These are phyloP conservation scores for Dactylonectria estremocensis DNA, from an alignment of 2,329 filamentous ascomycete species.

Conservation along the genomic window DNA sequence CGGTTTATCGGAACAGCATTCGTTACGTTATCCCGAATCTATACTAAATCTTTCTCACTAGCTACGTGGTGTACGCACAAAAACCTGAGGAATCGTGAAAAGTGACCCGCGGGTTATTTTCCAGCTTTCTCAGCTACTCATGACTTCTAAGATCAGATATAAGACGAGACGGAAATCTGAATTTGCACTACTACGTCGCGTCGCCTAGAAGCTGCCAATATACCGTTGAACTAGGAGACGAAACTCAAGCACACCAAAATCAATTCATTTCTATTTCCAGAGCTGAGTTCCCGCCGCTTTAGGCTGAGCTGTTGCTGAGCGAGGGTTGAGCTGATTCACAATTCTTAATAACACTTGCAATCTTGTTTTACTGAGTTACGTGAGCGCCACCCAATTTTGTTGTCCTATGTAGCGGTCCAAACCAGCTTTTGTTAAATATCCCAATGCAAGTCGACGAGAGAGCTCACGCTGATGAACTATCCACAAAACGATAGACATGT, in stretches of 20 bases:
- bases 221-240: too few species aligned
- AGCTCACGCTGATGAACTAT: neutral
- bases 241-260: too few species aligned
- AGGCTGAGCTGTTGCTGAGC: too few species aligned
- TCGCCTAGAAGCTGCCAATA: too few species aligned
- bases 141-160: too few species aligned
- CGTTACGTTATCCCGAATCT: accelerated
- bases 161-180: too few species aligned
- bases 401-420: neutral
- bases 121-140: too few species aligned
- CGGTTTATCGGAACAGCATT: neutral
- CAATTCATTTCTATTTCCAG: too few species aligned
- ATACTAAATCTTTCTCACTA: constrained; percentile 18
- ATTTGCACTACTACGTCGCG: too few species aligned
- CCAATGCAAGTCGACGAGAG: neutral
- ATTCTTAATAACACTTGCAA: too few species aligned
- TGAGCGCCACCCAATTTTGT: neutral
- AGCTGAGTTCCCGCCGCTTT: too few species aligned
- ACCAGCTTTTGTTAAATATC: neutral
- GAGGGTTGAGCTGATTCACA: too few species aligned
- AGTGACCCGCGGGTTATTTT: neutral
- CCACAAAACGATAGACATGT: neutral
- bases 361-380: neutral
- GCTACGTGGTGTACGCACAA: constrained; percentile 36
- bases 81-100: constrained; percentile 18